Evolutionary conservation across 352 stramenopile species (phyloP), one percentile per base, ranked within the genome.

Genomic region (Phytophthora pini): DNA sequence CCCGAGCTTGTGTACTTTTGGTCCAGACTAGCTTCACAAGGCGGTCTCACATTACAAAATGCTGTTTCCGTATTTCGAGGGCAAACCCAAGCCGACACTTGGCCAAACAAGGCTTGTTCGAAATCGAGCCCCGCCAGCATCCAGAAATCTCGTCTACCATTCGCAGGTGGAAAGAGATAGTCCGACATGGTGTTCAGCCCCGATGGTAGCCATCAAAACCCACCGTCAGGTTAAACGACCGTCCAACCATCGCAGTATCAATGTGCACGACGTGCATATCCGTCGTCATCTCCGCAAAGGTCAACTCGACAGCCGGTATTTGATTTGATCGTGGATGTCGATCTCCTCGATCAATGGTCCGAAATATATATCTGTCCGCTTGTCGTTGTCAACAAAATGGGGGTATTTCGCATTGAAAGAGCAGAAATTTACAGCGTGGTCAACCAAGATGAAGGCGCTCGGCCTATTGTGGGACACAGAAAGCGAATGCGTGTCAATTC

Each of bases 381-480:
- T 20, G 17, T 20, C 17, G 17, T 20, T 20, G 17, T 20, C 17
- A 20, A 20, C 17, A 20, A 20, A 20, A 20, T 20, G 17, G 17
- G 17, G 17, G 17, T 20, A 20, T 0, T 34, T 44, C 1, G 61
- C 52, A 0, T 13, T 71, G 5, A 75, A 71, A 2, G 61, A 75
- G 6, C 26, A 48, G 1, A 71, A 65, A 17, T 71, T 75, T 24
- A 75, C 46, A 22, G 0, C 7, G 10, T 68, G 67, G 56, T 34
- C 32, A 17, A 60, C 55, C 0, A 13, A 36, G 5, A 15, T 9
- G n/a, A 75, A 65, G 17, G 17, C 17, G 17, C 17, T 20, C 17
- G 17, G 17, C 17, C 17, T 75, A 0, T 1, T 67, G 2, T 74
- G 60, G 55, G 43, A 74, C 26, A 75, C 56, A 0, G 40, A 40